Evolutionary conservation across 768 basidiomycete species (phyloP), one percentile per base, ranked within the genome.

Genomic region (Tricholoma furcatifolium): DNA sequence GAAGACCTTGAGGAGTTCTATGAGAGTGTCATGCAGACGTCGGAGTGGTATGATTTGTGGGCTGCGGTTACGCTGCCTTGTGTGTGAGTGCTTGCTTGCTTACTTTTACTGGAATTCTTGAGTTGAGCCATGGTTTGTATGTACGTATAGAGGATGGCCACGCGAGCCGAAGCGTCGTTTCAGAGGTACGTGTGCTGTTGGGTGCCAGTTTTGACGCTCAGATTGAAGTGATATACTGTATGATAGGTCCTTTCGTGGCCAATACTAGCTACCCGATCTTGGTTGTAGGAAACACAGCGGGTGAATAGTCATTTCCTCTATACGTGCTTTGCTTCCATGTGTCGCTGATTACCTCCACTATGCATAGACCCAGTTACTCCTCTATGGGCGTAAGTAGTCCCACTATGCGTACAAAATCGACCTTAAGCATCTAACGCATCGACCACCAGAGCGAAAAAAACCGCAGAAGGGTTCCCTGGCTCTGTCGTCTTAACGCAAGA

Each of bases 401-500:
- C 14, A 17, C 32, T 12, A 43, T 38, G 40, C 46, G 3, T 36
- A 30, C 23, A 2, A 35, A 11, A 27, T n/a, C n/a, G n/a, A n/a
- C n/a, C n/a, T n/a, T n/a, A n/a, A n/a, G n/a, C n/a, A n/a, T n/a
- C n/a, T n/a, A 2, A 36, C 34, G 11, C 17, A 23, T 21, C 14
- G 18, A 27, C 24, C 21, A 10, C 24, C 54, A 78, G 76, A 11
- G 75, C 75, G 2, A 69, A 70, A 56, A 71, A 72, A 36, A 74
- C 68, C 56, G 70, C 72, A 0, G 54, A 60, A 42, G 67, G 67
- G 6, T 77, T 76, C 59, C 54, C 62, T 2, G 62, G 60, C n/a
- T 71, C 74, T 2, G 69, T 73, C 14, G 72, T 78, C 11, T 60
- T 77, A 17, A 74, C 71, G 6, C 74, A 76, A 51, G 71, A 75